Base-by-base conservation (phyloP, 257 asterid genomes). In the Ocimum tenuiflorum region DNA sequence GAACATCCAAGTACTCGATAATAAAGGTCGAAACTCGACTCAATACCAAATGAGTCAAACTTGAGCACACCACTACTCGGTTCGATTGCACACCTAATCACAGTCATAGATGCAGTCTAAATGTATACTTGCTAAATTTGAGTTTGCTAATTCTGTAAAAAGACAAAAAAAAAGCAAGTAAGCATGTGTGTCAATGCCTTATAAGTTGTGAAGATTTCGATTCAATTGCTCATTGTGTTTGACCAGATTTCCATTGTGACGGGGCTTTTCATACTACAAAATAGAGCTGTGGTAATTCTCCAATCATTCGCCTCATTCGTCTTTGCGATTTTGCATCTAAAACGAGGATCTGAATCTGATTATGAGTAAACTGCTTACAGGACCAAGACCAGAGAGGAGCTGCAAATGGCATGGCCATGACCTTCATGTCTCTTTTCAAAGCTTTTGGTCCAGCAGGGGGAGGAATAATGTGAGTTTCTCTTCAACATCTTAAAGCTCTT, bases 331-430 rank as follows among this genome's bases (percentile, higher is more conserved):
- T 42, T 17, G 60, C 51, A 19, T 53, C 20, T 10, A 14, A 15
- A 20, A 22, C 42, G 13, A 54, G 7, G 19, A 11, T 3, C 14
- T 57, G 36, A 2, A 74, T 17, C 15, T 31, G 51, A 52, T 69
- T 67, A 39, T 8, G 7, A 23, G 31, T 27, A 7, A 31, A 4
- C 31, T 27, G 36, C 81, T n/a, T n/a, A n/a, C n/a, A 89, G 95
- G 74, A 84, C 38, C 96, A 87, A 75, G 78, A 83, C 55, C 94
- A 89, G 79, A 85, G 96, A 79, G 96, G 96, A 48, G 94, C 94
- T 64, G 96, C 96, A 31, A 89, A 89, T 69, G 96, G 96, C 42
- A 65, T 89, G 43, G 80, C 96, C 42, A 83, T 89, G 91, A 75
- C 85, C 46, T 73, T 82, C 22, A 80, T 87, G 95, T 89, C 95